A percentile compares a stretch with the other conserved stretches of the same genome.
These are phyloP conservation scores for Rhododendron kiyosumense DNA, from an alignment of 148 eudicot species.

Conservation along the genomic window DNA sequence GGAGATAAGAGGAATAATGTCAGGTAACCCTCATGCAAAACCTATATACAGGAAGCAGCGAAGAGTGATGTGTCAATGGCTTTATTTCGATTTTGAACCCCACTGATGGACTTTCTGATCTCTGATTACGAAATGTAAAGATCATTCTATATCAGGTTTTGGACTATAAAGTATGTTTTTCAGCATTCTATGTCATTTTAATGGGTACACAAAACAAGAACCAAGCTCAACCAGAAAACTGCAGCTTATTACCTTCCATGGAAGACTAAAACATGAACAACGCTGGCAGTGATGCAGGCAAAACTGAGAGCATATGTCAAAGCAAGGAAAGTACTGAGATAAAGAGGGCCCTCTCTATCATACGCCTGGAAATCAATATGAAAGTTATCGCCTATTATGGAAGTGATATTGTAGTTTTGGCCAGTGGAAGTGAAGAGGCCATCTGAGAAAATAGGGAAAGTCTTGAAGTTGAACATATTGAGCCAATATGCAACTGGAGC, in stretches of 20 bases:
- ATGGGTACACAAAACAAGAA: not conserved
- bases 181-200: not conserved
- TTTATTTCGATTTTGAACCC: too few species aligned
- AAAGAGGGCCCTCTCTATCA: constrained; percentile 41
- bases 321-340: constrained; percentile 49
- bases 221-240: not conserved
- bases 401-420: constrained; percentile 49
- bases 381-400: constrained; percentile 40
- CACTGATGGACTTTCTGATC: too few species aligned
- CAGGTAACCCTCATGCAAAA: too few species aligned
- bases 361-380: constrained; percentile 37
- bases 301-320: constrained; percentile 48
- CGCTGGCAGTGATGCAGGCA: constrained; percentile 52
- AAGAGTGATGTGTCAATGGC: too few species aligned
- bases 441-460: constrained; percentile 71
- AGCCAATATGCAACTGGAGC: constrained; percentile 63
- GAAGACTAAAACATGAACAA: constrained; percentile 60
- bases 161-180: not conserved
- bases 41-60: too few species aligned
- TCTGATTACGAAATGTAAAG: too few species aligned
- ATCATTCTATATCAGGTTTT: not conserved
- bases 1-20: not conserved
- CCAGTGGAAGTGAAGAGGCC: constrained; percentile 58
- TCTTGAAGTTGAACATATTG: constrained; percentile 57
- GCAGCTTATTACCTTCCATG: constrained; percentile 55